These are phyloP conservation scores for Lactifluus subvellereus DNA, from an alignment of 768 basidiomycete genomes.

Conservation along the genomic window DNA sequence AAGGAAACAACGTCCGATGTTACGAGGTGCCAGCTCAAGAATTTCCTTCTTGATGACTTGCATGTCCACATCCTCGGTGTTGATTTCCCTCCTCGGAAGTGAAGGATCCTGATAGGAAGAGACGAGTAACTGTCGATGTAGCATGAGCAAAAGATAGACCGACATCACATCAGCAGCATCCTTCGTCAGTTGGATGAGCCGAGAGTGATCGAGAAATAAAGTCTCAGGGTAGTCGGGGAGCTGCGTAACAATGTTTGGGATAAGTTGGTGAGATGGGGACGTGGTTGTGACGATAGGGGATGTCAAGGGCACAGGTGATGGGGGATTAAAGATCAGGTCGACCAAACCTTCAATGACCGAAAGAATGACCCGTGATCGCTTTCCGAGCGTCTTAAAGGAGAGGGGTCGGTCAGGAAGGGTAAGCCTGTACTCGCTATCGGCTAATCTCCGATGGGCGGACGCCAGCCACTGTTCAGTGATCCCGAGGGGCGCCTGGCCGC, in stretches of 20 bases:
- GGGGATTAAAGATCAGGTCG: conserved; percentile 59
- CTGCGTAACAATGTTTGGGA: conserved; percentile 29
- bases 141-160: conserved; percentile 73
- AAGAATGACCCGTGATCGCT: conserved; percentile 22
- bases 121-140: conserved; percentile 69
- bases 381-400: conserved; percentile 30
- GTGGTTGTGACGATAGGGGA: conserved; percentile 31
- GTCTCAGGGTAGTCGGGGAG: conserved; percentile 65
- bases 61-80: conserved; percentile 49
- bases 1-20: conserved; percentile 56
- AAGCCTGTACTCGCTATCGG: conserved; percentile 15
- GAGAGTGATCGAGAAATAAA: conserved; percentile 69
- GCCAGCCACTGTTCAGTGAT: conserved; percentile 24
- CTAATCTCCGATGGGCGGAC: conserved; percentile 19
- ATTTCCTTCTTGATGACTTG: conserved; percentile 67
- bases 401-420: conserved; percentile 39
- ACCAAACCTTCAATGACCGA: conserved; percentile 50
- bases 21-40: conserved; percentile 56
- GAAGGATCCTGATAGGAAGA: conserved; percentile 35
- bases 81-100: conserved; percentile 31
- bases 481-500: conserved; percentile 24
- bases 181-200: conserved; percentile 56
- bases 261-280: conserved; percentile 28
- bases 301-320: conserved; percentile 34
- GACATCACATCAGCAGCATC: conserved; percentile 73